A percentile compares a stretch with the other conserved stretches of the same genome.
Evolutionary conservation across 129 eudicot species (phyloP).

Genomic region (Ambrosia artemisiifolia): DNA sequence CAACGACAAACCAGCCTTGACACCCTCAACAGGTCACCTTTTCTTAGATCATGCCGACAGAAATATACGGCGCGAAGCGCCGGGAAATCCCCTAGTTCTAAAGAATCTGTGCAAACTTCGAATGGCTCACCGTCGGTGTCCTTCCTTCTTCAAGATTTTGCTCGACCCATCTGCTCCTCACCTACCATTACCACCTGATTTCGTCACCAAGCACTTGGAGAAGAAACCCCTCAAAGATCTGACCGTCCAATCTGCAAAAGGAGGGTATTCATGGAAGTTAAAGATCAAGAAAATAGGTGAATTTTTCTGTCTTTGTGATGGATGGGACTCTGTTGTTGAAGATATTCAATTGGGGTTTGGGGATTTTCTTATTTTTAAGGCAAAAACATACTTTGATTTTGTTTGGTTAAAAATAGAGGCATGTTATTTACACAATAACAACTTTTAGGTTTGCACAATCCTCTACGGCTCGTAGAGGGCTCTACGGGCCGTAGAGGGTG

Average conservation of each 20-base stretch:
- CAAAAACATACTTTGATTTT: too few relatives aligned
- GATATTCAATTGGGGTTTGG: conserved; percentile 23
- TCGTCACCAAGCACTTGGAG: conserved; percentile 8
- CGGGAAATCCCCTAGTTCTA: background rate
- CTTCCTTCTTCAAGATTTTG: conserved; percentile 19
- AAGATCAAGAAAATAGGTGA: background rate
- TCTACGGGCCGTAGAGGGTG: too few relatives aligned
- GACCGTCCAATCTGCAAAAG: background rate
- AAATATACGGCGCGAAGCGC: too few relatives aligned
- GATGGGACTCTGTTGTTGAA: conserved; percentile 15
- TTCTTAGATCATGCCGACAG: too few relatives aligned
- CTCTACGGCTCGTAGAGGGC: too few relatives aligned
- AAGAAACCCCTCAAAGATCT: conserved; percentile 10
- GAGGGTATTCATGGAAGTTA: conserved; percentile 20
- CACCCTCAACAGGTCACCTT: too few relatives aligned
- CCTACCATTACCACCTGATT: conserved; percentile 22
- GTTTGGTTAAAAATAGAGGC: too few relatives aligned
- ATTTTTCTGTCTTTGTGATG: background rate
- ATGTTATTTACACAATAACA: too few relatives aligned
- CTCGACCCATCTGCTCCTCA: conserved; percentile 19
- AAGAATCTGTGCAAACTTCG: background rate
- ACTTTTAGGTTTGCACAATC: too few relatives aligned
- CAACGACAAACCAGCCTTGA: too few relatives aligned
- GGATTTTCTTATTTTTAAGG: conserved; percentile 28
- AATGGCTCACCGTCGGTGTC: background rate